Conservation (phyloP, 169 alveolate species). For the Babesia caballi region DNA sequence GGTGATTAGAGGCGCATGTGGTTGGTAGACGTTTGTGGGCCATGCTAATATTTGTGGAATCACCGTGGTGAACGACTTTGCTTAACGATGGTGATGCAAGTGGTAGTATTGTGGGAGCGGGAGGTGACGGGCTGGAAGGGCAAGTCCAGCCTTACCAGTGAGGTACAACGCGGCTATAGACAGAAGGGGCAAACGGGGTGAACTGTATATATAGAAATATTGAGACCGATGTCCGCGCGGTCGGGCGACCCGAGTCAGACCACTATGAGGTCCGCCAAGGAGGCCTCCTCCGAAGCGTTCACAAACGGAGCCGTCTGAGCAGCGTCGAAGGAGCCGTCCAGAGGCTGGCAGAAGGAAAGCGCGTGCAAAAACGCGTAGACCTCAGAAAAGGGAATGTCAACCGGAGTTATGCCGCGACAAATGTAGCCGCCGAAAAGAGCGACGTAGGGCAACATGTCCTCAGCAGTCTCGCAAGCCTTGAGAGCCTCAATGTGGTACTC, state of each 20-base stretch:
- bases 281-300: neutral
- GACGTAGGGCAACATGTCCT: conserved; percentile 69
- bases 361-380: conserved; percentile 66
- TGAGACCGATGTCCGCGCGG: no score
- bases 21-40: neutral
- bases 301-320: neutral
- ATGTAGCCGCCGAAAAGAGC: conserved; percentile 72
- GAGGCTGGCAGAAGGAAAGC: conserved; percentile 64
- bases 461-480: conserved; percentile 53
- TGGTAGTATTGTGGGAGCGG: no score
- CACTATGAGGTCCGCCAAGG: conserved; percentile 4
- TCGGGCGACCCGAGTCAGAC: neutral
- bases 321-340: conserved; percentile 20
- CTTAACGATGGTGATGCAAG: no score
- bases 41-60: no score
- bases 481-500: conserved; percentile 67
- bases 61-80: no score
- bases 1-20: neutral
- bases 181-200: no score
- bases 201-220: no score
- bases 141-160: no score
- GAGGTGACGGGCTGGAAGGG: no score
- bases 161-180: no score
- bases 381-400: conserved; percentile 73
- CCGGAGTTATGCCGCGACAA: conserved; percentile 71